phyloP scores from a whole-genome alignment of 352 stramenopile genomes.

The Phytophthora capsici region DNA sequence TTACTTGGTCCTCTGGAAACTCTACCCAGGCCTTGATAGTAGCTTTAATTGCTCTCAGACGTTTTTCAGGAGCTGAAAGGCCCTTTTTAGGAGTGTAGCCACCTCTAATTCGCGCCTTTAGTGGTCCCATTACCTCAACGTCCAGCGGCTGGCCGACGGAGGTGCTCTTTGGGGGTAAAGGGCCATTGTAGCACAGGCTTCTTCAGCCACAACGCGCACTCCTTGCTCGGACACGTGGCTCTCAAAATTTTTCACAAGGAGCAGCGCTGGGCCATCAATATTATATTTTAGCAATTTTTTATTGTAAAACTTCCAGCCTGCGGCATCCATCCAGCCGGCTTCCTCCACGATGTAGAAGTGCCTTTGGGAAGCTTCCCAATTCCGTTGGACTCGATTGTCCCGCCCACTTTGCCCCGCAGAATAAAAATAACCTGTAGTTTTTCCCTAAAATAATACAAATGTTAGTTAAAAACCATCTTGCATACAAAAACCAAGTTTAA shows the following conservation, averaged over 20 bases:
- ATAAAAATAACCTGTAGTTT: neutral
- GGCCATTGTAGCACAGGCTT: slow-evolving; percentile 13
- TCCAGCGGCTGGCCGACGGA: slow-evolving; percentile 18
- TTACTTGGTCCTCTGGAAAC: no score
- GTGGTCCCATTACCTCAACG: slow-evolving; percentile 24
- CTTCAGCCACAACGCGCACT: no score
- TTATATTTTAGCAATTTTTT: slow-evolving; percentile 20
- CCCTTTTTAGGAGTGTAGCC: neutral
- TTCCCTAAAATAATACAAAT: neutral
- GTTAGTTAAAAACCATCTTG: no score
- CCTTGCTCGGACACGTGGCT: slow-evolving; percentile 27
- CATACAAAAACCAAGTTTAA: no score
- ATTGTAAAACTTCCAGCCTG: slow-evolving; percentile 6
- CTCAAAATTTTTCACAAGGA: slow-evolving; percentile 33
- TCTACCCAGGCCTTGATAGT: no score
- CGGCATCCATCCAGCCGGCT: no score
- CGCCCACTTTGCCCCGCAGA: neutral
- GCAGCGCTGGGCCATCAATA: slow-evolving; percentile 12
- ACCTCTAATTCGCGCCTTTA: slow-evolving; percentile 4
- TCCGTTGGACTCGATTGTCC: neutral
- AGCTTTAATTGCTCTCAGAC: slow-evolving; percentile 12
- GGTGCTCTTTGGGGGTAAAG: slow-evolving; percentile 15
- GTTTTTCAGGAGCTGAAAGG: neutral
- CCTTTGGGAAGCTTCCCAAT: neutral
- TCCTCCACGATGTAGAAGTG: neutral